Percentiles rank a stretch among this genome's conserved stretches.
These are phyloP conservation scores for Diatrype stigma DNA, from an alignment of 2,329 filamentous ascomycete species.

Conservation along the genomic window DNA sequence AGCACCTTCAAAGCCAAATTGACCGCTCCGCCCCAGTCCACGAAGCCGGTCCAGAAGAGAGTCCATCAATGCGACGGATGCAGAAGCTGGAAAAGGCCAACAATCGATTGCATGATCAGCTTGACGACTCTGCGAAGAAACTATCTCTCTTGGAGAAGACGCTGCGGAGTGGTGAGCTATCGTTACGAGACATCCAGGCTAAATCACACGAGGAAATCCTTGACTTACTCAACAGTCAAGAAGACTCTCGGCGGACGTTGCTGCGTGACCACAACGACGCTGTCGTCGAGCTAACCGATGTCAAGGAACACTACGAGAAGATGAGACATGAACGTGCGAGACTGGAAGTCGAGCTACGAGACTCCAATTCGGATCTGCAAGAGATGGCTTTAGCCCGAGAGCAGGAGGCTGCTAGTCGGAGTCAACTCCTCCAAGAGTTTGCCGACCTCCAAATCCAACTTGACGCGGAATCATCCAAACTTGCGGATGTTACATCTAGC, in stretches of 20 bases:
- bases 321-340: conserved; percentile 76
- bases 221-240: conserved; percentile 87
- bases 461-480: conserved; percentile 81
- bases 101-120: conserved; percentile 84
- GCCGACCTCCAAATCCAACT: conserved; percentile 89
- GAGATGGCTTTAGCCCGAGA: conserved; percentile 76
- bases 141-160: conserved; percentile 84
- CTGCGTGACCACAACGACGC: conserved; percentile 82
- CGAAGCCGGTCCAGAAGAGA: conserved; percentile 65
- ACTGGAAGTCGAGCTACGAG: conserved; percentile 82
- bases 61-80: conserved; percentile 73
- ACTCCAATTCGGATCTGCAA: conserved; percentile 76
- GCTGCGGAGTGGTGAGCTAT: conserved; percentile 81
- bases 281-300: conserved; percentile 77
- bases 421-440: conserved; percentile 86
- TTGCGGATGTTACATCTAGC: conserved; percentile 78
- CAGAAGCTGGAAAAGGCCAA: conserved; percentile 93
- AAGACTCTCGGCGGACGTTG: conserved; percentile 78
- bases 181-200: conserved; percentile 84
- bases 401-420: conserved; percentile 82
- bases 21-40: conserved; percentile 62
- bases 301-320: conserved; percentile 82
- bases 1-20: conserved; percentile 83
- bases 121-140: conserved; percentile 91
- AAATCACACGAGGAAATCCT: conserved; percentile 93